Percentiles rank a stretch among this genome's conserved stretches.
These are phyloP conservation scores for Vishniacozyma victoriae DNA, from an alignment of 768 basidiomycete species.

Conservation along the genomic window DNA sequence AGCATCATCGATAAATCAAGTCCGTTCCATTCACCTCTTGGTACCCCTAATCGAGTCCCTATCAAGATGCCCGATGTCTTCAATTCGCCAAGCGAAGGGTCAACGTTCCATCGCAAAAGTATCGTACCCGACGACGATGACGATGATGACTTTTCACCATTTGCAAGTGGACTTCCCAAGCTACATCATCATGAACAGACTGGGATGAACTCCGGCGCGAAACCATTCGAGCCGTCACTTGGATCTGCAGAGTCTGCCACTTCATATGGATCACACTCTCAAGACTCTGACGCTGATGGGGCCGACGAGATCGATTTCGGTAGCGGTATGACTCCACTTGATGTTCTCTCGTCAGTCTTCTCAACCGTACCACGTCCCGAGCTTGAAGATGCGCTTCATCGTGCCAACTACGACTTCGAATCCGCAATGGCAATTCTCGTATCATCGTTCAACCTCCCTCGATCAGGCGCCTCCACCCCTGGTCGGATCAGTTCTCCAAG, in stretches of 20 bases:
- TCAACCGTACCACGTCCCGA: constrained; percentile 82
- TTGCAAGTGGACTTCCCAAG: constrained; percentile 51
- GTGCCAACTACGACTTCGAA: constrained; percentile 91
- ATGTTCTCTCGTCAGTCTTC: constrained; percentile 90
- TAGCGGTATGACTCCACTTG: constrained; percentile 89
- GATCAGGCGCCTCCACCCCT: constrained; percentile 50
- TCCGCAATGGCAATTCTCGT: constrained; percentile 90
- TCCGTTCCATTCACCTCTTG: constrained; percentile 39
- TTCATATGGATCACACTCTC: constrained; percentile 14
- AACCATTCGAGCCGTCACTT: constrained; percentile 52
- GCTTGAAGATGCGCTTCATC: constrained; percentile 82
- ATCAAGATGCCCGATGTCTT: constrained; percentile 41
- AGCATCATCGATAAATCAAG: constrained; percentile 63
- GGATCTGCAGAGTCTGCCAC: constrained; percentile 4
- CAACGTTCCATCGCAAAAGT: constrained; percentile 46
- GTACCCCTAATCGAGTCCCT: constrained; percentile 27
- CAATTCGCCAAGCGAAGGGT: constrained; percentile 54
- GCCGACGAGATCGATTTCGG: constrained; percentile 15
- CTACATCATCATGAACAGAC: constrained; percentile 61
- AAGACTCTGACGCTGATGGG: constrained; percentile 5
- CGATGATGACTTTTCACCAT: constrained; percentile 49
- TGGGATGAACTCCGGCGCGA: constrained; percentile 54
- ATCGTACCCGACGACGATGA: constrained; percentile 53
- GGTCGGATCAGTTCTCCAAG: constrained; percentile 35
- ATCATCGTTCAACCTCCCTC: constrained; percentile 53